Evolutionary conservation across 2,329 filamentous ascomycete genomes (phyloP), one percentile per base, ranked within the genome.

Genomic region (Microcera coccophila): DNA sequence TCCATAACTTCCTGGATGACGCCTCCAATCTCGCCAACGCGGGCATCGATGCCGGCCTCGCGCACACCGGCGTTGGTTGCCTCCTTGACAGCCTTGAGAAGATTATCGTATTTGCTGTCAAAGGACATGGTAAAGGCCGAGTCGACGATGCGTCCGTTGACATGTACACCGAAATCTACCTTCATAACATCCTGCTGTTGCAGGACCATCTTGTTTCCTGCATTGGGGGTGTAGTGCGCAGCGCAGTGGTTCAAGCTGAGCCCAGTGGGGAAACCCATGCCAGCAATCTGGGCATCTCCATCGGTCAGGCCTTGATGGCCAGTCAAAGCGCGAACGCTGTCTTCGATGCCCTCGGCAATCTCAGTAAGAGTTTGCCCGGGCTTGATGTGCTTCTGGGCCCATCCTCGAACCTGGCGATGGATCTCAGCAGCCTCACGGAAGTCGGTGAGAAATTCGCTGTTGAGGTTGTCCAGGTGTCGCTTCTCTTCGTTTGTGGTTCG

Each of bases 1-100:
- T 95, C 90, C 89, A 95, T 95, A 20, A 85, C 80, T 68, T 95
- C 89, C 68, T 95, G 90, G 57, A 95, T 91, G 15, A 81, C 76
- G 9, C 79, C 85, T 47, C 90, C 87, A 50, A 95, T 87, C 59
- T 95, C 89, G 50, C 85, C 84, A 57, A 96, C 83, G 42, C 90
- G 83, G 36, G 89, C 90, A 62, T 96, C 90, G 59, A 96, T 95
- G 58, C 90, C 90, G 5, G 90, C 90, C 72, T 94, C 87, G 39
- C 59, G 57, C 26, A 96, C 78, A 60, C 91, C 91, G 53, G 90
- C 94, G 66, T 90, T 87, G 44, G 86, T 90, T 12, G 87, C 85
- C 44, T 80, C 85, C 65, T 81, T 81, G 45, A 90, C 86, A 3
- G 86, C 82, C 34, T 77, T 73, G 26, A 91, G 76, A 20, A 91